These are phyloP conservation scores for Aspergillus hortae DNA, from an alignment of 2,329 filamentous ascomycete species.

Conservation along the genomic window DNA sequence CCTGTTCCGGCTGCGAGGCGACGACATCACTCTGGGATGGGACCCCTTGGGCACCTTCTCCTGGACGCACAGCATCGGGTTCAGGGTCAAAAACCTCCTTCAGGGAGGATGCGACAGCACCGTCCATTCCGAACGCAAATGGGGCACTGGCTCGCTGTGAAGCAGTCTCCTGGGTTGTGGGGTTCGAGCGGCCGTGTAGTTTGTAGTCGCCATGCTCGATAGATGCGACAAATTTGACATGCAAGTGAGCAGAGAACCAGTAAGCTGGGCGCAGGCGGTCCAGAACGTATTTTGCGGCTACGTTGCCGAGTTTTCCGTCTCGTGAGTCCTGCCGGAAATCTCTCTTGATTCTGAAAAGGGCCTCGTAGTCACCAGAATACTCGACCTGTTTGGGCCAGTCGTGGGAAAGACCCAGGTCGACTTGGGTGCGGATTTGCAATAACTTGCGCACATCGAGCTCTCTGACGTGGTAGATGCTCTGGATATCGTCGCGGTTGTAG, in stretches of 20 bases:
- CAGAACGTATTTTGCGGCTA: conserved; percentile 75
- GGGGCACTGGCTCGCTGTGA: background rate
- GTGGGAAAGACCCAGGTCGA: conserved; percentile 89
- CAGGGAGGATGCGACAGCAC: conserved; percentile 12
- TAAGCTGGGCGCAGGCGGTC: conserved; percentile 75
- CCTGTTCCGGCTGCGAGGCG: background rate
- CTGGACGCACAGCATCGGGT: background rate
- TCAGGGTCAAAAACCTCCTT: conserved; percentile 3
- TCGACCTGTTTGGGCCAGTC: conserved; percentile 91
- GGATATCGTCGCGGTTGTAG: conserved; percentile 72
- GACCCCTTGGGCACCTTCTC: background rate
- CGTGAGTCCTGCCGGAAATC: conserved; percentile 72
- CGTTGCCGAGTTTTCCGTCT: conserved; percentile 72
- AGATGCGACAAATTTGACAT: conserved; percentile 76
- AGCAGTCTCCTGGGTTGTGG: conserved; percentile 1
- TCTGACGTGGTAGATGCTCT: conserved; percentile 82
- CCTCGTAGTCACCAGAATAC: conserved; percentile 65
- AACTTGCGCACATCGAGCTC: conserved; percentile 91
- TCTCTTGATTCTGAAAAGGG: conserved; percentile 69
- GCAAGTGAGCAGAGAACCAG: conserved; percentile 94
- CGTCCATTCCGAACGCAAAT: conserved; percentile 19
- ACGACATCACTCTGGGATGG: background rate
- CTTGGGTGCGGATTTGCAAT: conserved; percentile 75
- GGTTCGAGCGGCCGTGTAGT: conserved; percentile 1
- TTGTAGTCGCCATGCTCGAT: conserved; percentile 45